phyloP scores from a whole-genome alignment of 2,329 filamentous ascomycete species.

The Hypomyces rosellus region DNA sequence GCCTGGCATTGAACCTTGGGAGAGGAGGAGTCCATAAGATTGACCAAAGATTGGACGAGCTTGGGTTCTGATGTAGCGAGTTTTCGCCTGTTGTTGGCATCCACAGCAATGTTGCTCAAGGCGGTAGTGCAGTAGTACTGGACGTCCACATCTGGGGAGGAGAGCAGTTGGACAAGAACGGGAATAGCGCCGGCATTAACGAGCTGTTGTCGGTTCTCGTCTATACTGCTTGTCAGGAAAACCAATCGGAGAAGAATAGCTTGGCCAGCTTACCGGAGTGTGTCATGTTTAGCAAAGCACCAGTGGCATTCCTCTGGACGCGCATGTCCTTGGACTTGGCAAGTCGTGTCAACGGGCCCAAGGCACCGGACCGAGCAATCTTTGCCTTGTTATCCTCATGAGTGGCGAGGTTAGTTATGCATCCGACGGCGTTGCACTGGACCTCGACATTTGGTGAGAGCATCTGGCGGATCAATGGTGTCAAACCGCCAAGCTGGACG shows the following conservation, averaged over 20 bases:
- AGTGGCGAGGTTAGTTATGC: slow-evolving; percentile 95
- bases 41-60: slow-evolving; percentile 87
- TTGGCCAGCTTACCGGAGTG: slow-evolving; percentile 68
- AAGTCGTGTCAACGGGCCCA: slow-evolving; percentile 82
- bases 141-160: slow-evolving; percentile 89
- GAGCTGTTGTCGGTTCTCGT: slow-evolving; percentile 95
- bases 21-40: slow-evolving; percentile 94
- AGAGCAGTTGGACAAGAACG: slow-evolving; percentile 89
- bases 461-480: slow-evolving; percentile 95
- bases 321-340: slow-evolving; percentile 99
- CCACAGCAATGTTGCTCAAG: slow-evolving; percentile 96
- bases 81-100: slow-evolving; percentile 82
- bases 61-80: slow-evolving; percentile 86
- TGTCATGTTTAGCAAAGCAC: slow-evolving; percentile 96
- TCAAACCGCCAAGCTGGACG: slow-evolving; percentile 82
- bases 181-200: slow-evolving; percentile 98
- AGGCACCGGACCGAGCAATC: slow-evolving; percentile 89
- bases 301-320: slow-evolving; percentile 94
- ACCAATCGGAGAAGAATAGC: background rate
- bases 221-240: slow-evolving; percentile 36
- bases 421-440: slow-evolving; percentile 97
- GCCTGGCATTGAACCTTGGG: slow-evolving; percentile 98
- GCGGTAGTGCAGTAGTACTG: slow-evolving; percentile 99
- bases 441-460: slow-evolving; percentile 96
- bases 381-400: slow-evolving; percentile 99